These are phyloP conservation scores for Vigna angularis DNA, from an alignment of 306 rosid genomes.

Conservation along the genomic window DNA sequence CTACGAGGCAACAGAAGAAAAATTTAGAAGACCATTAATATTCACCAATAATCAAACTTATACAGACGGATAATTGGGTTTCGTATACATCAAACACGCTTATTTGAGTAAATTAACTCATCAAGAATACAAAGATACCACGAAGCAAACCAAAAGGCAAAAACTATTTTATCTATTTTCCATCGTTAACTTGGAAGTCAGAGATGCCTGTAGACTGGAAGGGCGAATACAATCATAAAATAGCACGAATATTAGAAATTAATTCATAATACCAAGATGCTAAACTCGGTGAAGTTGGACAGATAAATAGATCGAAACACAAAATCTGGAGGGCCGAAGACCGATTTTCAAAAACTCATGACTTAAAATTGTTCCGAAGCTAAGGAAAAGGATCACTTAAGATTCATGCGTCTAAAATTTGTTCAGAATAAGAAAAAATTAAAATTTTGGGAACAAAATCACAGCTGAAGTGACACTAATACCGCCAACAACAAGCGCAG, in stretches of 20 bases:
- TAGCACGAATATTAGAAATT: constrained; percentile 11
- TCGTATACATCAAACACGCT: constrained; percentile 11
- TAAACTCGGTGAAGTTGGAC: constrained; percentile 35
- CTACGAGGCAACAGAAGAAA: constrained; percentile 6
- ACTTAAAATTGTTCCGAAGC: constrained; percentile 23
- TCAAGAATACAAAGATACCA: constrained; percentile 22
- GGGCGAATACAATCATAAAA: constrained; percentile 19
- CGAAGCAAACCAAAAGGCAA: background rate
- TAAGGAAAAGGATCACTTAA: constrained; percentile 16
- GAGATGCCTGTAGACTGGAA: constrained; percentile 26
- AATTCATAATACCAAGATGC: constrained; percentile 42
- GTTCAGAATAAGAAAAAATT: background rate
- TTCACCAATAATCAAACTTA: constrained; percentile 1
- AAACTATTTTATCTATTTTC: constrained; percentile 13
- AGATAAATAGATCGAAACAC: constrained; percentile 34
- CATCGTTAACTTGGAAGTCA: background rate
- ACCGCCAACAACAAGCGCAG: background rate
- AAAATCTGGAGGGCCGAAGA: constrained; percentile 33
- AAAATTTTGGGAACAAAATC: constrained; percentile 13
- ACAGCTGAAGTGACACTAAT: constrained; percentile 7
- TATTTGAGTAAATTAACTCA: constrained; percentile 2
- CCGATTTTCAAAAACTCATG: constrained; percentile 33
- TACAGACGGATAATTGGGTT: background rate
- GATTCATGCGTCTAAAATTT: constrained; percentile 25
- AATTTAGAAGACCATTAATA: constrained; percentile 30